Conservation (phyloP, 1,284 basidiomycete genomes). For the Chondrostereum purpureum region DNA sequence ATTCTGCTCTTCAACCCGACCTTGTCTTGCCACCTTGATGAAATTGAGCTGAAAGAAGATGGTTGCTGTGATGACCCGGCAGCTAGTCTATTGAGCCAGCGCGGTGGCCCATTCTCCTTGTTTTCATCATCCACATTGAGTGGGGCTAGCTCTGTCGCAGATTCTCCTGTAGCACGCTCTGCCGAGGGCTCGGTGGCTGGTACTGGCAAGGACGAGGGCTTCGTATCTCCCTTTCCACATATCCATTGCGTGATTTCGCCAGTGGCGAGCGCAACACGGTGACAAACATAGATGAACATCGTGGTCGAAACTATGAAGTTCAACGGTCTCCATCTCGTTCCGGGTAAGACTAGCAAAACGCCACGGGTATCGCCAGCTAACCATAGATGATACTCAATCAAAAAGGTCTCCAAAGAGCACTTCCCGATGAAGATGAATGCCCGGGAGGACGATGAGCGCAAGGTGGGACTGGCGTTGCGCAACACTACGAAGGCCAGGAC, state of each 20-base stretch:
- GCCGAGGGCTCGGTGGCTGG: conserved; percentile 15
- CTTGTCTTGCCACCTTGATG: neutral
- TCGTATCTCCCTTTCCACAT: conserved; percentile 32
- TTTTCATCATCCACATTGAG: too few species aligned
- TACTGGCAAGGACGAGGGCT: conserved; percentile 1
- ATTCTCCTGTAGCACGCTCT: neutral
- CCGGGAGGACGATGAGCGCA: conserved; percentile 65
- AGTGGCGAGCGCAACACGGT: conserved; percentile 72
- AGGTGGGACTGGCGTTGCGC: conserved; percentile 65
- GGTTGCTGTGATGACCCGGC: neutral
- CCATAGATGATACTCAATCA: conserved; percentile 88
- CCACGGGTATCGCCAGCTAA: conserved; percentile 84
- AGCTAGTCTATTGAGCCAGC: neutral
- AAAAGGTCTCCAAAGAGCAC: conserved; percentile 82
- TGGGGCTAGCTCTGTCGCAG: neutral
- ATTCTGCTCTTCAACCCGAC: conserved; percentile 4
- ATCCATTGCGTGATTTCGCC: conserved; percentile 68
- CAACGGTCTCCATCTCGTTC: conserved; percentile 61
- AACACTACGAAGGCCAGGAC: conserved; percentile 70
- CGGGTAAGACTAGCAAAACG: conserved; percentile 73
- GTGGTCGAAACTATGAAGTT: conserved; percentile 74
- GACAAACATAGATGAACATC: conserved; percentile 74
- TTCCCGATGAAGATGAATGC: conserved; percentile 77
- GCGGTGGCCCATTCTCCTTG: too few species aligned
- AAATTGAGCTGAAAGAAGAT: neutral